These are phyloP conservation scores for Ascochyta fabae DNA, from an alignment of 2,329 filamentous ascomycete species.

Conservation along the genomic window DNA sequence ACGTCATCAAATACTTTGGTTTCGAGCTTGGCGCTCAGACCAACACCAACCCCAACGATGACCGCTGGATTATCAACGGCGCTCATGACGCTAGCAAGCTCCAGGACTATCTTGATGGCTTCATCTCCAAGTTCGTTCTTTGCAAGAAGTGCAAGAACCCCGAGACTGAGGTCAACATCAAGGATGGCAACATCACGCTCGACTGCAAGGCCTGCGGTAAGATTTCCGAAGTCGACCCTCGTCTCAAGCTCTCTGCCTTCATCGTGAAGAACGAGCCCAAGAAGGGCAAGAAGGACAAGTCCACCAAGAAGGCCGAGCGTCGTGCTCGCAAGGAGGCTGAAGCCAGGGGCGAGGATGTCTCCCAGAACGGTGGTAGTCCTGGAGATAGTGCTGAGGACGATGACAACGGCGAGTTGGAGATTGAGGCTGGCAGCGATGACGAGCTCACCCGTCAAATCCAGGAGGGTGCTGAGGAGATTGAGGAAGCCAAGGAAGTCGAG, in stretches of 20 bases:
- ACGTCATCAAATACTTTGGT: constrained; percentile 99
- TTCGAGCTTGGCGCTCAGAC: constrained; percentile 99
- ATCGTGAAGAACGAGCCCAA: constrained; percentile 96
- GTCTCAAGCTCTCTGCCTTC: constrained; percentile 95
- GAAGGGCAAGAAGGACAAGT: constrained; percentile 95
- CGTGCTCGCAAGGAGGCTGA: constrained; percentile 80
- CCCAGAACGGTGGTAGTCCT: constrained; percentile 65
- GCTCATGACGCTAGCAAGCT: constrained; percentile 94
- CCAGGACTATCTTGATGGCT: constrained; percentile 96
- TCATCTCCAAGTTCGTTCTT: constrained; percentile 98
- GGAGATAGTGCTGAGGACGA: constrained; percentile 71
- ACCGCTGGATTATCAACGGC: constrained; percentile 99
- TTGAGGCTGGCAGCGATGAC: constrained; percentile 84
- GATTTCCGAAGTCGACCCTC: constrained; percentile 87
- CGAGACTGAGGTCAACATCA: constrained; percentile 94
- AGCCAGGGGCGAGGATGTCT: constrained; percentile 61
- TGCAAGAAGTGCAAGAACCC: constrained; percentile 99
- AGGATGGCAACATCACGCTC: constrained; percentile 87
- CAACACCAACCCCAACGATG: constrained; percentile 95
- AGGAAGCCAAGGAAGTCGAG: constrained; percentile 81
- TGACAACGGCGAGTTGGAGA: constrained; percentile 69
- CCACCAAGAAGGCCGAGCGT: constrained; percentile 84
- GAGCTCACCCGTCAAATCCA: constrained; percentile 83
- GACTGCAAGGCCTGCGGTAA: constrained; percentile 99
- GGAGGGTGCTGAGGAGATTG: constrained; percentile 73